A percentile compares a stretch with the other conserved stretches of the same genome.
These are phyloP conservation scores for Populus davidiana DNA, from an alignment of 345 rosid species.

Conservation along the genomic window DNA sequence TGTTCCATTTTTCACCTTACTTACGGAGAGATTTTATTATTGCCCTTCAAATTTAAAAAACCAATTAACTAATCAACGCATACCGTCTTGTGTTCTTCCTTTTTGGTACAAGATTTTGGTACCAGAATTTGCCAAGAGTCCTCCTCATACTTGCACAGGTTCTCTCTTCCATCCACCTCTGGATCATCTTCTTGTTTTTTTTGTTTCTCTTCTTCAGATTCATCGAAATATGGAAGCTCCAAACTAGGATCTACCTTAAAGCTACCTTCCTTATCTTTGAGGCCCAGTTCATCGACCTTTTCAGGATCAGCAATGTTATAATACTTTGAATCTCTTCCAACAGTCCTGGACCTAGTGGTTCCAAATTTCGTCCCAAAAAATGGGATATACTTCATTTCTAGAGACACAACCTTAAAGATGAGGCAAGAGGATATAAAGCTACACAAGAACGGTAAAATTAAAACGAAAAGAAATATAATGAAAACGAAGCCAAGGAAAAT, in stretches of 20 bases:
- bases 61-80: background rate
- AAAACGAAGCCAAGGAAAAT: background rate
- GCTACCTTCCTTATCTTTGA: background rate
- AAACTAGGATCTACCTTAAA: background rate
- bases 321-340: background rate
- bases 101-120: background rate
- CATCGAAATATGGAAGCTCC: slow-evolving; percentile 5
- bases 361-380: background rate
- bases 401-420: background rate
- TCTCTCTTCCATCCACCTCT: background rate
- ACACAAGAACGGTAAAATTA: background rate
- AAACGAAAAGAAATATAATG: background rate
- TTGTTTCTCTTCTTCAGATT: background rate
- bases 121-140: slow-evolving; percentile 5
- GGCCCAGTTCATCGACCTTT: background rate
- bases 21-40: background rate
- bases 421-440: background rate
- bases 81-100: slow-evolving; percentile 1
- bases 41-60: background rate
- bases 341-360: background rate
- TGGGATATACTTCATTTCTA: background rate
- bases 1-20: background rate
- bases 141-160: background rate
- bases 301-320: too few relatives aligned
- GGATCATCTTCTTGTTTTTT: background rate